Base-by-base conservation (phyloP, 148 eudicot genomes). In the Nepenthes gracilis region DNA sequence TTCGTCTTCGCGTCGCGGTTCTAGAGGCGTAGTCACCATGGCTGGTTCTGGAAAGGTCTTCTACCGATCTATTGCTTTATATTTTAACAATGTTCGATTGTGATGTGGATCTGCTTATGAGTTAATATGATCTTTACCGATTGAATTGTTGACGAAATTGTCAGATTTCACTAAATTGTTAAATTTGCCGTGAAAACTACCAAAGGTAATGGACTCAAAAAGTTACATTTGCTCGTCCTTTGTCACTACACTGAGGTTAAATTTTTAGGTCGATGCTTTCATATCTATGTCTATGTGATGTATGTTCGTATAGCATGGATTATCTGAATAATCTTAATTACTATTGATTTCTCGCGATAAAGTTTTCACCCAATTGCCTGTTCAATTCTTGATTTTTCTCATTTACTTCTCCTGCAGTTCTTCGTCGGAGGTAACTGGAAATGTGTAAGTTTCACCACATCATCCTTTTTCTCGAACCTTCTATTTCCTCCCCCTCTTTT, bases 351-450 rank as follows among this genome's bases (percentile, higher is more conserved):
- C 23, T 23, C 23, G 0, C 23, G 23, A 32, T 32, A 33, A 55
- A 32, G 36, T 55, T 23, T 33, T 47, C 23, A 50, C 54, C 10
- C 2, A 45, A 23, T 59, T 57, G 34, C 37, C 47, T 57, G 2
- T 50, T 52, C 60, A 57, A 60, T 14, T 9, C 63, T 78, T 33
- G 73, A 58, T 5, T 8, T 32, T 60, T 62, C 67, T 47, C 35
- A 74, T 71, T 13, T 63, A 6, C 56, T 76, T 43, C 61, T 9
- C 36, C 74, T 74, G 89, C 95, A 94, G 99, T 94, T 94, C 85
- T 94, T 94, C 35, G 99, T 94, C 67, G 99, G 99, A 50, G 99
- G 99, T 61, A 94, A 94, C 76, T 94, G 99, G 99, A 94, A 89
- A 70, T 94, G 99, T 69, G 97, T 94, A 79, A 86, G 97, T 81